Base-by-base conservation (phyloP, 805 yeast species). In the Zygoascus tannicola region DNA sequence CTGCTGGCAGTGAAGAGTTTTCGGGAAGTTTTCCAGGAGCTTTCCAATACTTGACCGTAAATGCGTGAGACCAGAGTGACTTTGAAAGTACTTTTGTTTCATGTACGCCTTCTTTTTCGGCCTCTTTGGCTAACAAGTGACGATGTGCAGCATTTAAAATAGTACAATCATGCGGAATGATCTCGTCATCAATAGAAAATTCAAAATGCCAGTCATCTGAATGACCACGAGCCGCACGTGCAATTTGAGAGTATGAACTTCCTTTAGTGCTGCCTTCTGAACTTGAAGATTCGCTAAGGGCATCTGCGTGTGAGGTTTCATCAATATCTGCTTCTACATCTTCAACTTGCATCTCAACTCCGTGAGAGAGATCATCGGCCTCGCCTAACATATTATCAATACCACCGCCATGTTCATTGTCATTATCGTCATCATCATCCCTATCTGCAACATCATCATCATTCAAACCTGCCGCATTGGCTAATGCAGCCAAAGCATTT, bases 91-190 rank as follows among this genome's bases (percentile, higher is more conserved):
- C 15, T 23, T 37, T 37, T 22, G 44, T 36, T 18, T 47, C 49
- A 32, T 43, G 38, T 20, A 38, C 5, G 15, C 28, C 32, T 14
- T 32, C 26, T 18, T 41, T 35, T 26, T 40, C 47, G 30, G 35
- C 35, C 5, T 45, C 47, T 21, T 35, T 40, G 3, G 37, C 35
- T 32, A 41, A 50, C 43, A 53, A 38, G 28, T 36, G 40, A 32
- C 49, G 48, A 43, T 45, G 55, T 12, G 82, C 66, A 0, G 86
- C 88, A 1, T 92, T 92, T 60, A 78, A 83, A 2, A 85, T 71
- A 0, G 95, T 85, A 0, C 84, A 76, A 41, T 75, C 84, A 32
- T 67, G 67, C 2, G 85, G 80, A 22, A 84, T 67, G 0, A 60
- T 64, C 44, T 76, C 77, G 3, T 74, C 85, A 49, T 78, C 68